Evolutionary conservation across 2,329 filamentous ascomycete genomes (phyloP).

Genomic region (Rutstroemia sp.): DNA sequence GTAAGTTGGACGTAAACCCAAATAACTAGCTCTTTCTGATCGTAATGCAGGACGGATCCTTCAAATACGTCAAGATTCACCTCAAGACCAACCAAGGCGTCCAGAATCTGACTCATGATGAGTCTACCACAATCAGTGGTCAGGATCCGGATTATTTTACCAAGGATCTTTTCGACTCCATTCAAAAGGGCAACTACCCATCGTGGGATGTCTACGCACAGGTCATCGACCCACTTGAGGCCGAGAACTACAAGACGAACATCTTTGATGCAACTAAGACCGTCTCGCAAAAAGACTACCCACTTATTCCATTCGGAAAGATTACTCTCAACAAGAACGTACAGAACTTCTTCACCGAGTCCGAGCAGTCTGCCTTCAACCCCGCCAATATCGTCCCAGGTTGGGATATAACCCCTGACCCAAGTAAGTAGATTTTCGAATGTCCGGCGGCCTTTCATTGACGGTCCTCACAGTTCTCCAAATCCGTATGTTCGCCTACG

Average conservation of each 20-base stretch:
- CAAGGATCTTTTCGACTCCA: conserved; percentile 45
- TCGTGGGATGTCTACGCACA: conserved; percentile 46
- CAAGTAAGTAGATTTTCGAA: conserved; percentile 24
- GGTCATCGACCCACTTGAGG: conserved; percentile 49
- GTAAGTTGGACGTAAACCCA: not conserved
- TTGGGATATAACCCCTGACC: conserved; percentile 60
- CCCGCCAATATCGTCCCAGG: conserved; percentile 58
- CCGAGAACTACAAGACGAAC: conserved; percentile 43
- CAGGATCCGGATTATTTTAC: conserved; percentile 40
- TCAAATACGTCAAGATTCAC: conserved; percentile 47
- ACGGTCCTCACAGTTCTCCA: conserved; percentile 34
- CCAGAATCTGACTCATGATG: conserved; percentile 43
- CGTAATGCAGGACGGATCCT: conserved; percentile 36
- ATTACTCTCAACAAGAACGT: conserved; percentile 43
- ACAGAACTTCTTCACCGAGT: conserved; percentile 53
- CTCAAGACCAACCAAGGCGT: conserved; percentile 44
- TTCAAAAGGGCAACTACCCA: conserved; percentile 43
- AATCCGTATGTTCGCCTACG: conserved; percentile 47
- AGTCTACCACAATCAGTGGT: conserved; percentile 29
- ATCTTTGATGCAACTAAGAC: conserved; percentile 32
- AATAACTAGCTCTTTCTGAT: not conserved
- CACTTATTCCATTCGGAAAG: conserved; percentile 41
- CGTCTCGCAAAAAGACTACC: conserved; percentile 40
- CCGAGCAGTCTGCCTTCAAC: conserved; percentile 62
- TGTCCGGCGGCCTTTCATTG: not conserved